A percentile compares a stretch with the other conserved stretches of the same genome.
Evolutionary conservation across 345 rosid species (phyloP).

Genomic region (Cardiospermum halicacabum): DNA sequence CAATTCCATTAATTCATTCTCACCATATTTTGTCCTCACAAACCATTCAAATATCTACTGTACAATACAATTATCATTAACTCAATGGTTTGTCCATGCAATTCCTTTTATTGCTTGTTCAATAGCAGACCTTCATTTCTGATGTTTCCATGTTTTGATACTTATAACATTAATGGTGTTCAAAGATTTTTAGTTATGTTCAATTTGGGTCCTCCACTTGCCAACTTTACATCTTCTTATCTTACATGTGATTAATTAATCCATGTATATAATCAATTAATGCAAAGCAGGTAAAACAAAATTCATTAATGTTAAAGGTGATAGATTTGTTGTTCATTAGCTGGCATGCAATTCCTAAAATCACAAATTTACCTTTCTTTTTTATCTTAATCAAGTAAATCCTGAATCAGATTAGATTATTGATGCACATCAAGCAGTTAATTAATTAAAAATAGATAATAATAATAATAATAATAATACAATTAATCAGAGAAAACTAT

Average conservation of each 20-base stretch:
- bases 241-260: neutral
- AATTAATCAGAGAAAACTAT: too few relatives aligned
- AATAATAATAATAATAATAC: too few relatives aligned
- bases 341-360: too few relatives aligned
- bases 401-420: neutral
- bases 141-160: neutral
- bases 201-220: constrained; percentile 13
- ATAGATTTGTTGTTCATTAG: too few relatives aligned
- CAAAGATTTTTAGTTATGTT: too few relatives aligned
- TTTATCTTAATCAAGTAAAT: too few relatives aligned
- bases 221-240: neutral
- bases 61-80: too few relatives aligned
- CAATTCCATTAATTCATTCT: constrained; percentile 18
- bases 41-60: too few relatives aligned
- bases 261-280: neutral
- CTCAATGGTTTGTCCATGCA: neutral
- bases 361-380: too few relatives aligned
- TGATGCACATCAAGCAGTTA: neutral
- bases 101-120: neutral
- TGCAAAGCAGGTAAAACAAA: neutral
- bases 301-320: too few relatives aligned
- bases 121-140: neutral
- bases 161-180: neutral
- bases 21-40: neutral
- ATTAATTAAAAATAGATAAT: neutral